A percentile compares a stretch with the other conserved stretches of the same genome.
Evolutionary conservation across 2,329 filamentous ascomycete species (phyloP).

Genomic region (Arthrobotrys entomopaga): DNA sequence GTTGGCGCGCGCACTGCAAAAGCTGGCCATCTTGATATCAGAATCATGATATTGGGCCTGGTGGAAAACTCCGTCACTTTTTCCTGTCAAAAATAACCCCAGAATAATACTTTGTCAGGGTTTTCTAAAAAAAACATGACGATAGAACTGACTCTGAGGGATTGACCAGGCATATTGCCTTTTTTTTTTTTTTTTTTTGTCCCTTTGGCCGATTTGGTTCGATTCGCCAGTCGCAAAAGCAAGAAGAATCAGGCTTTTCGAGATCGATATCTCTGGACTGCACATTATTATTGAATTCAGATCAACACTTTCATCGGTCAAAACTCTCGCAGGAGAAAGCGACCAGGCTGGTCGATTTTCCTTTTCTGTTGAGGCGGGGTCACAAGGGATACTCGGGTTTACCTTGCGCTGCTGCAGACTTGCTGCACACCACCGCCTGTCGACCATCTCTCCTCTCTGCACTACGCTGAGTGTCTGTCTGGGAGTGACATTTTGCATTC

Average conservation of each 20-base stretch:
- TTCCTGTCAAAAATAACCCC: slow-evolving; percentile 15
- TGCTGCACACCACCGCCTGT: slow-evolving; percentile 42
- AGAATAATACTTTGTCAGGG: slow-evolving; percentile 27
- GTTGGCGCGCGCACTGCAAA: slow-evolving; percentile 14
- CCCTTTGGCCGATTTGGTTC: slow-evolving; percentile 10
- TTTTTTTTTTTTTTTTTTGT: slow-evolving; percentile 2
- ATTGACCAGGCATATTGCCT: neutral
- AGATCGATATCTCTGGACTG: slow-evolving; percentile 28
- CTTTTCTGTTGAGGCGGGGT: slow-evolving; percentile 46
- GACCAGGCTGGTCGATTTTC: slow-evolving; percentile 24
- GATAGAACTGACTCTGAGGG: slow-evolving; percentile 16
- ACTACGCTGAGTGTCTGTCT: slow-evolving; percentile 48
- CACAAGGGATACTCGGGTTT: slow-evolving; percentile 47
- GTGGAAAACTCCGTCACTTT: neutral
- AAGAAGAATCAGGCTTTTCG: slow-evolving; percentile 8
- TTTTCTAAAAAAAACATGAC: slow-evolving; percentile 24
- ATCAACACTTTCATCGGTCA: slow-evolving; percentile 55
- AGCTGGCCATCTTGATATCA: slow-evolving; percentile 44
- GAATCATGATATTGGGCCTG: slow-evolving; percentile 35
- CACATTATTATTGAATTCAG: slow-evolving; percentile 21
- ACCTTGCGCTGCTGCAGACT: slow-evolving; percentile 4
- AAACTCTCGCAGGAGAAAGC: slow-evolving; percentile 25
- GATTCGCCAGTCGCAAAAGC: slow-evolving; percentile 8
- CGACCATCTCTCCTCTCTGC: too few relatives aligned
- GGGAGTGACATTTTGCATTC: slow-evolving; percentile 53